A percentile compares a stretch with the other conserved stretches of the same genome.
Conservation (phyloP, 768 basidiomycete species). For the Obba rivulosa region DNA sequence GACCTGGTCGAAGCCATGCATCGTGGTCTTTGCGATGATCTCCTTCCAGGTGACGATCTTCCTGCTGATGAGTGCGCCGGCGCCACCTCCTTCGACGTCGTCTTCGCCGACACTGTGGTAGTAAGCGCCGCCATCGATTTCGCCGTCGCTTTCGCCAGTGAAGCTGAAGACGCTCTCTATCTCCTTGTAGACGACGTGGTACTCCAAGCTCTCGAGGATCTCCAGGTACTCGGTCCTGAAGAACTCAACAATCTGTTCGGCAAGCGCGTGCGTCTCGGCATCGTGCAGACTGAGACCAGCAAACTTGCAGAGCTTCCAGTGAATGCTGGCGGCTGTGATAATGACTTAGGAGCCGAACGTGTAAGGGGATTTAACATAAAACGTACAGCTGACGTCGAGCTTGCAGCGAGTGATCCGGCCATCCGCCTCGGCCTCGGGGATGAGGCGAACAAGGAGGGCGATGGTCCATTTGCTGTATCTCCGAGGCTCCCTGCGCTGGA, state of each 20-base stretch:
- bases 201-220: conserved; percentile 11
- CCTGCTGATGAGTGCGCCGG: background rate
- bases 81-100: background rate
- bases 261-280: conserved; percentile 5
- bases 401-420: conserved; percentile 9
- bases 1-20: conserved; percentile 21
- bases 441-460: conserved; percentile 18
- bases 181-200: conserved; percentile 16
- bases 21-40: conserved; percentile 11
- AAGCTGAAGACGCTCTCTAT: too few relatives aligned
- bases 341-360: background rate
- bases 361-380: background rate
- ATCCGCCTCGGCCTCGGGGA: conserved; percentile 10
- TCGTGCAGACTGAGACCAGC: background rate
- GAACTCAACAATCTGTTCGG: conserved; percentile 8
- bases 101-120: conserved; percentile 1
- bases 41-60: conserved; percentile 7
- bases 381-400: conserved; percentile 17
- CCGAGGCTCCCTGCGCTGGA: background rate
- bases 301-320: background rate
- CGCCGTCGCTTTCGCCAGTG: background rate
- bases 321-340: conserved; percentile 1
- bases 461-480: conserved; percentile 18
- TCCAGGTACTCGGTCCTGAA: conserved; percentile 18
- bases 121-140: conserved; percentile 1